Evolutionary conservation across 305 asterid genomes (phyloP).

Genomic region (Fraxinus greggii): DNA sequence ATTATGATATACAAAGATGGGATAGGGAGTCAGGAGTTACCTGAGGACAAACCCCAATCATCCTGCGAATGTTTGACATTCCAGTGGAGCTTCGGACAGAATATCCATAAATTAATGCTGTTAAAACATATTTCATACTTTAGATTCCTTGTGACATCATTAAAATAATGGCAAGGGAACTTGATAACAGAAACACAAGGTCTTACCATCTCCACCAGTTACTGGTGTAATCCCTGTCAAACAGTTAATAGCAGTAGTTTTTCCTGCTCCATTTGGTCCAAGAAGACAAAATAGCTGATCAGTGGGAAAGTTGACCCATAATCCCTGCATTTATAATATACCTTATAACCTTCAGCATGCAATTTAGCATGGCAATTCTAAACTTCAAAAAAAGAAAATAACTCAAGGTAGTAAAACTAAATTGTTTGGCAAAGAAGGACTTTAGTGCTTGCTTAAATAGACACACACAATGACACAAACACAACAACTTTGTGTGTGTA

Average conservation of each 20-base stretch:
- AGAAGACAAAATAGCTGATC: conserved; percentile 90
- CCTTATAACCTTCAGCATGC: conserved; percentile 11
- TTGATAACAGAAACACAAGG: conserved; percentile 4
- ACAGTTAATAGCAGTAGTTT: conserved; percentile 85
- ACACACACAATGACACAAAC: not conserved
- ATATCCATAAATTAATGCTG: conserved; percentile 83
- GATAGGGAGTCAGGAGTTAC: conserved; percentile 30
- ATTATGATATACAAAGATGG: conserved; percentile 1
- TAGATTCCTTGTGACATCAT: conserved; percentile 16
- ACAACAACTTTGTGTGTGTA: not conserved
- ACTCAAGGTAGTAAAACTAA: not conserved
- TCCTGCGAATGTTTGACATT: conserved; percentile 74
- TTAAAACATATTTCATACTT: conserved; percentile 24
- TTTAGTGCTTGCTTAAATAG: not conserved
- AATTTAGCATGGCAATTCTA: conserved; percentile 2
- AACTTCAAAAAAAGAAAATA: conserved; percentile 17
- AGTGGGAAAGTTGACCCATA: conserved; percentile 84
- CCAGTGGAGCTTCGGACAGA: conserved; percentile 75
- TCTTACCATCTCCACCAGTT: conserved; percentile 88
- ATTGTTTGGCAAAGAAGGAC: not conserved
- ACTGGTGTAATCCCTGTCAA: conserved; percentile 92
- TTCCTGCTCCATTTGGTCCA: conserved; percentile 99
- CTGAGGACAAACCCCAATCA: conserved; percentile 97
- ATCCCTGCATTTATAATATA: conserved; percentile 54
- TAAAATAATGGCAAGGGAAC: conserved; percentile 13